Conservation (phyloP, 2,329 filamentous ascomycete species). For the Penicillium sp. region DNA sequence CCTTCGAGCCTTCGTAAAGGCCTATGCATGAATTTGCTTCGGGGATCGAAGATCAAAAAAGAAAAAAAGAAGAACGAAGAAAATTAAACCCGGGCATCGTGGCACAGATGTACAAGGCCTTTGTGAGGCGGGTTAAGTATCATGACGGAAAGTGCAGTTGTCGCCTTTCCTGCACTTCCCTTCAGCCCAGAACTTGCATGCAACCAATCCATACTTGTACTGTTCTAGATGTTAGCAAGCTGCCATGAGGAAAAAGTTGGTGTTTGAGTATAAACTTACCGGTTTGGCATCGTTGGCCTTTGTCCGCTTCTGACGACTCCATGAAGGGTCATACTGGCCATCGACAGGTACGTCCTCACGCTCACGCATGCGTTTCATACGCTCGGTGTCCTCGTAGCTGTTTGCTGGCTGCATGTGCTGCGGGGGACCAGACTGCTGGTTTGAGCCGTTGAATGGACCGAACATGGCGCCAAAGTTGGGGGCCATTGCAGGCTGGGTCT, state of each 20-base stretch:
- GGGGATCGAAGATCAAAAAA: background rate
- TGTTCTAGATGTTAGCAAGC: conserved; percentile 14
- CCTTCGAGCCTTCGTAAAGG: background rate
- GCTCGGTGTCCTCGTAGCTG: conserved; percentile 43
- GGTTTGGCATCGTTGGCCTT: conserved; percentile 37
- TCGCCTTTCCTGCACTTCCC: conserved; percentile 56
- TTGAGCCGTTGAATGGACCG: conserved; percentile 31
- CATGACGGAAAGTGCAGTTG: conserved; percentile 53
- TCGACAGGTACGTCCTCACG: conserved; percentile 37
- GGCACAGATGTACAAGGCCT: background rate
- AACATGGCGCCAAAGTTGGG: conserved; percentile 39
- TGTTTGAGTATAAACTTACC: conserved; percentile 26
- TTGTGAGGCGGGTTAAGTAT: conserved; percentile 20
- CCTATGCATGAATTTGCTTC: background rate
- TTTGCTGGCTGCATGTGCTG: conserved; percentile 17
- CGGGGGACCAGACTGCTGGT: conserved; percentile 17
- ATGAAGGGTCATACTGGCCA: conserved; percentile 30
- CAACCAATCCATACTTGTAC: conserved; percentile 46
- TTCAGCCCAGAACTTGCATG: conserved; percentile 56
- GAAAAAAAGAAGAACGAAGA: background rate
- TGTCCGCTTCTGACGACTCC: conserved; percentile 36
- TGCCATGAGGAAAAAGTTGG: background rate
- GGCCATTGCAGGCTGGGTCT: conserved; percentile 29
- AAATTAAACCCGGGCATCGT: background rate
- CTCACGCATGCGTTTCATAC: conserved; percentile 40